These are phyloP conservation scores for Buddleja alternifolia DNA, from an alignment of 257 asterid species.

Conservation along the genomic window DNA sequence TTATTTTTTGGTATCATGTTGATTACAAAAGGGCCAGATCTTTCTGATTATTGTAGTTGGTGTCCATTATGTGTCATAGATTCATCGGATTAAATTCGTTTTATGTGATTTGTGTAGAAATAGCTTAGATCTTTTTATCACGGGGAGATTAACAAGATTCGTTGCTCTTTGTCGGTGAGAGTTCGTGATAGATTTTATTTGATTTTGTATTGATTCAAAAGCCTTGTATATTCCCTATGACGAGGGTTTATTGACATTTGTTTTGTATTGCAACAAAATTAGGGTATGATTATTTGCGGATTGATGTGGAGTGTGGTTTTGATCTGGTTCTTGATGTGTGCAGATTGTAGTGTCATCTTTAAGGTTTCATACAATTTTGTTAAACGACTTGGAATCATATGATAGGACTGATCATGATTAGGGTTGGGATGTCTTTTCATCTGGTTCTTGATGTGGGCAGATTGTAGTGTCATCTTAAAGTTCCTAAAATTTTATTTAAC, in stretches of 20 bases:
- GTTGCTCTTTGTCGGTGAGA: too few species aligned
- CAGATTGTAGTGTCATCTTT: neutral
- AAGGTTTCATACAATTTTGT: neutral
- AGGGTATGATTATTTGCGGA: neutral
- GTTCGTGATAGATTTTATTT: too few species aligned
- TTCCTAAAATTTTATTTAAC: neutral
- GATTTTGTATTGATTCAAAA: neutral
- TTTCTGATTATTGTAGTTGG: too few species aligned
- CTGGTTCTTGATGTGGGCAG: neutral
- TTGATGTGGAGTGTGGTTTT: neutral
- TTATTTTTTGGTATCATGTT: too few species aligned
- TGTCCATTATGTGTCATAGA: too few species aligned
- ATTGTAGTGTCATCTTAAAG: neutral
- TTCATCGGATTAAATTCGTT: too few species aligned
- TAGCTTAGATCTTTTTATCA: too few species aligned
- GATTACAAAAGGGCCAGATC: too few species aligned
- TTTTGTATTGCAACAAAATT: neutral
- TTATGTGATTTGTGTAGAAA: too few species aligned
- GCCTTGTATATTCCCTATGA: neutral
- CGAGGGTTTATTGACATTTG: neutral
- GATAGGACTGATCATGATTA: neutral
- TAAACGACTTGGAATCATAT: neutral
- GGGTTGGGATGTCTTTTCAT: neutral
- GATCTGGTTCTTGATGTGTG: neutral
- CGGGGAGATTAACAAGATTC: too few species aligned